Percentiles rank a stretch among this genome's conserved stretches.
Evolutionary conservation across 306 rosid species (phyloP).

Genomic region (Trifolium repens): DNA sequence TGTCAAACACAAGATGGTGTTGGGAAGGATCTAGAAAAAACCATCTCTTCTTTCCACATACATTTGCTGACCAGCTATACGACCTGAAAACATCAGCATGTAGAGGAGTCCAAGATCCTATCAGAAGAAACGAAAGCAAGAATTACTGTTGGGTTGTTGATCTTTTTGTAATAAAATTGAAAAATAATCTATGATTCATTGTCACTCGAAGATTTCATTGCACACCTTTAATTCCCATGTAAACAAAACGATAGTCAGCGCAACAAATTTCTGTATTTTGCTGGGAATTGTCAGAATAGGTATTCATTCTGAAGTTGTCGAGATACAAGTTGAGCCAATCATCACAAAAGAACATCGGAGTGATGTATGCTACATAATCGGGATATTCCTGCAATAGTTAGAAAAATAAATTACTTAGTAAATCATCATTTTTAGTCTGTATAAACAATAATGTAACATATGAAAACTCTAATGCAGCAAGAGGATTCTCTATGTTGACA

Average conservation of each 20-base stretch:
- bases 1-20: constrained; percentile 78
- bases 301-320: constrained; percentile 74
- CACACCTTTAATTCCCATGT: constrained; percentile 90
- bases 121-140: constrained; percentile 43
- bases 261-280: constrained; percentile 72
- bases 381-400: constrained; percentile 76
- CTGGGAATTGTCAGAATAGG: constrained; percentile 57
- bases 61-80: constrained; percentile 94
- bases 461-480: not conserved
- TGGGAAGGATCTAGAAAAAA: constrained; percentile 85
- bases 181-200: not conserved
- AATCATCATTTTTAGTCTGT: not conserved
- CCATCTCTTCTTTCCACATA: constrained; percentile 93
- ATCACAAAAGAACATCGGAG: constrained; percentile 80
- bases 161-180: constrained; percentile 34
- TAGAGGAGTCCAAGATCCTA: constrained; percentile 98
- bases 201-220: constrained; percentile 21
- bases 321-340: constrained; percentile 96
- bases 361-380: constrained; percentile 71
- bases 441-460: constrained; percentile 34
- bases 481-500: not conserved
- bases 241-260: constrained; percentile 95
- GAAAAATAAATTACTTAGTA: constrained; percentile 43
- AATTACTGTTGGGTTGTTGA: constrained; percentile 29
- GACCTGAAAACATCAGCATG: constrained; percentile 98